A percentile compares a stretch with the other conserved stretches of the same genome.
Conservation (phyloP, 257 asterid genomes). For the Capsicum chinense region DNA sequence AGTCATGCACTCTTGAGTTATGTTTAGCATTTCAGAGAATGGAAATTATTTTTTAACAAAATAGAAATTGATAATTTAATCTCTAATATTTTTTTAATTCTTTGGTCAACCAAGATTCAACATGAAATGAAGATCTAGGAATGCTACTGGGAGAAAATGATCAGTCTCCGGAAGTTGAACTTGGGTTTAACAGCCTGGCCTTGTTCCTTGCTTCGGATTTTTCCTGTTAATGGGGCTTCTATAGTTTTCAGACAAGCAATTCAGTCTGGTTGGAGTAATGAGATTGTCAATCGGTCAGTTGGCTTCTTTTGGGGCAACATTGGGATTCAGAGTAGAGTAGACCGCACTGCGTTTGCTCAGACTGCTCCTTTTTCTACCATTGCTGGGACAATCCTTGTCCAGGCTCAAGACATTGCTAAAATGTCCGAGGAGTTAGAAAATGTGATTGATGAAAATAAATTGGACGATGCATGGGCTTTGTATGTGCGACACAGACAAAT, state of each 20-base stretch:
- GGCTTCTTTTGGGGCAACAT: conserved; percentile 21
- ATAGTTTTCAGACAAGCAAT: conserved; percentile 34
- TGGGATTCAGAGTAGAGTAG: conserved; percentile 28
- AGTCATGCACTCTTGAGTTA: not conserved
- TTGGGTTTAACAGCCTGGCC: conserved; percentile 31
- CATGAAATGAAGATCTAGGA: conserved; percentile 12
- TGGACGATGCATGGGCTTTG: conserved; percentile 76
- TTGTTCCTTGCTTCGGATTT: conserved; percentile 38
- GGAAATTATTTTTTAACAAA: not conserved
- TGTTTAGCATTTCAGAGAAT: not conserved
- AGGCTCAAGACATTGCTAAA: conserved; percentile 85
- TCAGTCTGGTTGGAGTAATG: conserved; percentile 33
- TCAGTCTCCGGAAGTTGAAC: conserved; percentile 44
- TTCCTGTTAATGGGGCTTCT: conserved; percentile 29
- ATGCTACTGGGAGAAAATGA: conserved; percentile 44
- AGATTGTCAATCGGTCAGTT: conserved; percentile 24
- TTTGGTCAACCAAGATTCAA: not conserved
- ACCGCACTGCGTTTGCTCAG: conserved; percentile 30
- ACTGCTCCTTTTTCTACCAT: conserved; percentile 53
- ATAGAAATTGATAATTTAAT: not conserved
- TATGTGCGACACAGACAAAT: conserved; percentile 73
- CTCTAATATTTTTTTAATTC: not conserved
- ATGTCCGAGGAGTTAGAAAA: conserved; percentile 70
- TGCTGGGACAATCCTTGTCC: conserved; percentile 71
- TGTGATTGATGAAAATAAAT: conserved; percentile 57